Conservation (phyloP, 225 moss, liverwort and hornwort species). For the Marchantia polymorpha region DNA sequence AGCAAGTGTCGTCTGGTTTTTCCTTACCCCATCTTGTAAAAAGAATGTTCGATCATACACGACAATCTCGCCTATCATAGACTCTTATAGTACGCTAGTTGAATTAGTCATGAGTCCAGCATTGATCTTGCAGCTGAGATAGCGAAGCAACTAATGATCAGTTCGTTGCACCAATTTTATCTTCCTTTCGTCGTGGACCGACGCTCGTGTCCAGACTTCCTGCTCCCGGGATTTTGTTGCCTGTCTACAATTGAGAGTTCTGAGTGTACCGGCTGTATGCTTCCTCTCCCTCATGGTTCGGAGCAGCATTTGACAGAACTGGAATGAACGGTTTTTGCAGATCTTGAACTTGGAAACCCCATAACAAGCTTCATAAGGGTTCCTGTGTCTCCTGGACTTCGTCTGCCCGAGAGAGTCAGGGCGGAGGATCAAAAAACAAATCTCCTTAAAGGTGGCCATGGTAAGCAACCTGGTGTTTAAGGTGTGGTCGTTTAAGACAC, state of each 20-base stretch:
- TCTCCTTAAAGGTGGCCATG: conserved; percentile 48
- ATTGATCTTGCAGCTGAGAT: not conserved
- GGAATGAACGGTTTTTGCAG: conserved; percentile 12
- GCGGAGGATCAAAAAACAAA: conserved; percentile 56
- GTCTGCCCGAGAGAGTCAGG: conserved; percentile 58
- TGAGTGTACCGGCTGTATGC: not conserved
- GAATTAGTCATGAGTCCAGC: not conserved
- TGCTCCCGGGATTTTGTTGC: not conserved
- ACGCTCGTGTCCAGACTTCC: not conserved
- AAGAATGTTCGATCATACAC: not conserved
- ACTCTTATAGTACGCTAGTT: not conserved
- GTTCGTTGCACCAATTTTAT: not conserved
- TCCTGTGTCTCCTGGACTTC: conserved; percentile 54
- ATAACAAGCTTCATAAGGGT: conserved; percentile 66
- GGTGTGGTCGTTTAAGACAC: not conserved
- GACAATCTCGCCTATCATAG: not conserved
- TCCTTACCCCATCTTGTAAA: conserved; percentile 10
- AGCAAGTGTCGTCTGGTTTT: conserved; percentile 46
- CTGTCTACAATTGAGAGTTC: not conserved
- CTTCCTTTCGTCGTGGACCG: not conserved
- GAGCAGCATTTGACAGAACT: not conserved
- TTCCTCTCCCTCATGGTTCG: not conserved
- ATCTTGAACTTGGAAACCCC: conserved; percentile 50
- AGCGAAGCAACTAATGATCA: not conserved
- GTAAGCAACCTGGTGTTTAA: conserved; percentile 18